These are phyloP conservation scores for Neurospora sp. DNA, from an alignment of 495 filamentous ascomycete species.

Conservation along the genomic window DNA sequence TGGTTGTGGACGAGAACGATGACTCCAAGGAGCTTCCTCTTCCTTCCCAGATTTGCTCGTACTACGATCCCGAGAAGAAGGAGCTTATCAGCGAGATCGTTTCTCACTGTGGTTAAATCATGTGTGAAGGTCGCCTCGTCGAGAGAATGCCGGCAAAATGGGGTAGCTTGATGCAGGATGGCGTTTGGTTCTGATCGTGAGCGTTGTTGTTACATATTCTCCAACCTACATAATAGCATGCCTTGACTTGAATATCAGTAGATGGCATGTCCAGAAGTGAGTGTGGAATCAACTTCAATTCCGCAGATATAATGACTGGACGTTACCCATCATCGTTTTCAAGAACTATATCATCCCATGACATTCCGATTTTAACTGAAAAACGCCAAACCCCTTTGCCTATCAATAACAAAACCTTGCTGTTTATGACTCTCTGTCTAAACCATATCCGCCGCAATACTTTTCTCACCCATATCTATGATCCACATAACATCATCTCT, in stretches of 20 bases:
- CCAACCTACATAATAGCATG: neutral
- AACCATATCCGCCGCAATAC: neutral
- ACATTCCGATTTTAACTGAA: neutral
- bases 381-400: neutral
- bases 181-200: neutral
- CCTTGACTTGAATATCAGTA: neutral
- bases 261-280: neutral
- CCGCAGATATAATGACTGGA: neutral
- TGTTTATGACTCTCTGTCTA: neutral
- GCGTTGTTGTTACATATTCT: neutral
- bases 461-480: neutral
- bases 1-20: constrained; percentile 57
- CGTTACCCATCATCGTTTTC: neutral
- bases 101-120: constrained; percentile 62
- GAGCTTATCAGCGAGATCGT: constrained; percentile 79
- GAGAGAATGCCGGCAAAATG: neutral
- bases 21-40: constrained; percentile 80
- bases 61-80: constrained; percentile 55
- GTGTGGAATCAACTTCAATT: neutral
- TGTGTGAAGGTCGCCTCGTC: neutral
- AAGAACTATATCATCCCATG: neutral
- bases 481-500: neutral
- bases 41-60: constrained; percentile 83
- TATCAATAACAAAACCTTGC: neutral
- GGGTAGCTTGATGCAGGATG: neutral